Evolutionary conservation across 257 asterid genomes (phyloP), one percentile per base, ranked within the genome.

Genomic region (Verbascum thapsus): DNA sequence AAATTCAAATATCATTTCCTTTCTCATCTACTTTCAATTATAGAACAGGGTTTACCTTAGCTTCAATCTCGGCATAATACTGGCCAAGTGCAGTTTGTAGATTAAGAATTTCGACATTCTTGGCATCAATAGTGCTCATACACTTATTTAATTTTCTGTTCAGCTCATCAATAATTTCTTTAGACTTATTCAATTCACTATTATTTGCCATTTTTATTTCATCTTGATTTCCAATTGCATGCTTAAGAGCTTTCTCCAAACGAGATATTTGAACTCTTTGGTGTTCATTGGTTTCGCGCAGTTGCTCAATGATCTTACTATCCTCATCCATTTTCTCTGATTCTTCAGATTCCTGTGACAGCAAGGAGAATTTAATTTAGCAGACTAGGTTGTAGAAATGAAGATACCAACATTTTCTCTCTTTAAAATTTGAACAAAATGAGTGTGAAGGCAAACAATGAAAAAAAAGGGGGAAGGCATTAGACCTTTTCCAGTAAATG

Each of bases 311-410:
- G 67, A 83, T 72, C 70, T 85, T 88, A 79, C 81, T 90, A 72
- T 94, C 99, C 78, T 94, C 95, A 40, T 90, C 99, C 99, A 94
- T 94, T 70, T 94, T 90, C 68, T 90, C 98, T 17, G 99, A 92
- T 75, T 94, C 99, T 81, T 94, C 99, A 50, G 87, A 80, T 86
- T 84, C 99, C 99, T 94, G 79, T 54, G 69, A 63, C 53, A 80
- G 51, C 62, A 15, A 10, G 18, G 41, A 69, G 19, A 54, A 49
- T 56, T 64, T 67, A 38, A 69, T 43, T 37, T 38, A 68, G 75
- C 68, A 41, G 42, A 54, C 17, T 26, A 55, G 10, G 30, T 38
- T 34, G 47, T 52, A 8, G 48, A 40, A 23, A 64, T 17, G 26
- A 60, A 41, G 59, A 43, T 57, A 63, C 39, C 1, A 23, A 42